Evolutionary conservation across 1,284 basidiomycete genomes (phyloP).

Genomic region (Ceratobasidium papillatum): DNA sequence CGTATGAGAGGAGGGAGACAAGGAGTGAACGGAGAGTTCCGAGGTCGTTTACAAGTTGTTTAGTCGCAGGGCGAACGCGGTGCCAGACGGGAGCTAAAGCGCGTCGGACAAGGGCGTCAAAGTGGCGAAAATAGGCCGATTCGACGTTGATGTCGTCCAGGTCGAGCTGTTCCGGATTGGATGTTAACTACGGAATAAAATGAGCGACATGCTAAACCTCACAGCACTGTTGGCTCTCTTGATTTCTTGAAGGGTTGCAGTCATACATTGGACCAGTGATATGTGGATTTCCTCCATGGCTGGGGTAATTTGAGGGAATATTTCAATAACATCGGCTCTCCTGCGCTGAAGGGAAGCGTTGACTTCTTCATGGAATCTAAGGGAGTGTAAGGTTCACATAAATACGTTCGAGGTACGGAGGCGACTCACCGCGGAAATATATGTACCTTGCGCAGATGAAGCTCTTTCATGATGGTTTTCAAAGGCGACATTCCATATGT

Average conservation of each 20-base stretch:
- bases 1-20: slow-evolving; percentile 88
- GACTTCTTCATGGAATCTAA: slow-evolving; percentile 88
- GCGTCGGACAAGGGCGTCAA: slow-evolving; percentile 88
- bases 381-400: not conserved
- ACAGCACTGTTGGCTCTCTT: slow-evolving; percentile 88
- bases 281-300: slow-evolving; percentile 92
- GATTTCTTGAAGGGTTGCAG: slow-evolving; percentile 86
- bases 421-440: slow-evolving; percentile 84
- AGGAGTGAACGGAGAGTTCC: slow-evolving; percentile 86
- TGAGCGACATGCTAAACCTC: slow-evolving; percentile 46
- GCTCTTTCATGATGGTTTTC: slow-evolving; percentile 90
- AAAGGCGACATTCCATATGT: slow-evolving; percentile 91
- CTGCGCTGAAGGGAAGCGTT: slow-evolving; percentile 82
- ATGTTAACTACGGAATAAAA: not conserved
- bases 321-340: slow-evolving; percentile 90
- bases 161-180: slow-evolving; percentile 71
- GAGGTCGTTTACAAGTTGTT: slow-evolving; percentile 90
- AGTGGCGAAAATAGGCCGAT: slow-evolving; percentile 93
- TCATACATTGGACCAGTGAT: slow-evolving; percentile 95
- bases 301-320: slow-evolving; percentile 87
- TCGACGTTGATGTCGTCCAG: slow-evolving; percentile 93
- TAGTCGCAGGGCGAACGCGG: slow-evolving; percentile 90
- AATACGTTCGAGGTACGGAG: slow-evolving; percentile 5
- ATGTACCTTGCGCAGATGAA: slow-evolving; percentile 86
- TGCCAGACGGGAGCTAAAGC: slow-evolving; percentile 97